phyloP scores from a whole-genome alignment of 169 alveolate genomes.

The Amoebophrya sp. region DNA sequence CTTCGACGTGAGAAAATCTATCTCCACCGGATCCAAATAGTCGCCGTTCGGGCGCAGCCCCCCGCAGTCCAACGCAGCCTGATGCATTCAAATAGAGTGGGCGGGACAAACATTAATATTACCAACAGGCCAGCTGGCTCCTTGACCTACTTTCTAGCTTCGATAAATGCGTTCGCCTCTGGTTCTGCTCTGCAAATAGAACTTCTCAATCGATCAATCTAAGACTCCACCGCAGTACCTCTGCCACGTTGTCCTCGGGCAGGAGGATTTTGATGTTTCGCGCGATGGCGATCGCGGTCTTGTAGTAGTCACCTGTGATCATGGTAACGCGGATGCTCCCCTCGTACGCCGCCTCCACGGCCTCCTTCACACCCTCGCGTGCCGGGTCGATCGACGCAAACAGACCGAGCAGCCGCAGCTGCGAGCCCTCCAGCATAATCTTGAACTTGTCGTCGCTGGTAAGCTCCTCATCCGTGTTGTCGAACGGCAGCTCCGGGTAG shows the following conservation, averaged over 20 bases:
- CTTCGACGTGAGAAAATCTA: background rate
- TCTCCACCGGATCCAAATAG: background rate
- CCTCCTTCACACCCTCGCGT: slow-evolving; percentile 91
- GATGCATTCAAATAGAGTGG: no score
- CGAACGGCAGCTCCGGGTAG: slow-evolving; percentile 22
- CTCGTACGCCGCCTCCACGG: slow-evolving; percentile 77
- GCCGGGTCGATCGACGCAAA: slow-evolving; percentile 89
- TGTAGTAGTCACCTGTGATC: slow-evolving; percentile 97
- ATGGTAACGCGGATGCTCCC: slow-evolving; percentile 97
- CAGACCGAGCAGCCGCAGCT: slow-evolving; percentile 46
- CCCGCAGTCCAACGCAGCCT: slow-evolving; percentile 22
- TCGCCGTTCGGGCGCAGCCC: slow-evolving; percentile 24
- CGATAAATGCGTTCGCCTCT: no score
- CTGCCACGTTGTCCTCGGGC: slow-evolving; percentile 24
- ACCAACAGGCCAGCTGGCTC: no score
- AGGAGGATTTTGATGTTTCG: slow-evolving; percentile 56
- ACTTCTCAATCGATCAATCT: no score
- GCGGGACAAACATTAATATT: no score
- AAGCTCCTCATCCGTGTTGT: slow-evolving; percentile 19
- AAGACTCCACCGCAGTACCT: no score
- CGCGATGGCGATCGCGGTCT: slow-evolving; percentile 94
- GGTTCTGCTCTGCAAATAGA: no score
- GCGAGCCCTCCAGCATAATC: slow-evolving; percentile 8
- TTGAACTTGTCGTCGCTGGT: slow-evolving; percentile 19
- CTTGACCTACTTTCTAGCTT: no score